phyloP scores from a whole-genome alignment of 2,329 filamentous ascomycete genomes.

The Hansfordia pulvinata region DNA sequence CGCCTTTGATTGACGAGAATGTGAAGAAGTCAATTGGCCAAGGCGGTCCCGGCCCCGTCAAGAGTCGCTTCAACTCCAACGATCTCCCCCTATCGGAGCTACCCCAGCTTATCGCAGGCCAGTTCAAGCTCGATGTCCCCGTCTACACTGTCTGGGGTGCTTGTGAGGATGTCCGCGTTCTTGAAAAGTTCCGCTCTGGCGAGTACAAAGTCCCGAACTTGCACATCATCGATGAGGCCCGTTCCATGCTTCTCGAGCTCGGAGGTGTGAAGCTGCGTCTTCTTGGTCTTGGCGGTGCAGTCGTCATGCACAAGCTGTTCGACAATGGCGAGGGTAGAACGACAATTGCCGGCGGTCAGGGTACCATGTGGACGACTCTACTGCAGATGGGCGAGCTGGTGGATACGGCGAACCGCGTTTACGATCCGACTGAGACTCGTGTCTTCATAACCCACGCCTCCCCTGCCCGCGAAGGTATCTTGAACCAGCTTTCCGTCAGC shows the following conservation, averaged over 20 bases:
- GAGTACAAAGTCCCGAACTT: slow-evolving; percentile 98
- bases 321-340: slow-evolving; percentile 97
- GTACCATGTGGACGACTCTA: slow-evolving; percentile 98
- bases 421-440: slow-evolving; percentile 93
- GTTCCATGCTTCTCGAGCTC: slow-evolving; percentile 86
- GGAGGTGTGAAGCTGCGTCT: slow-evolving; percentile 93
- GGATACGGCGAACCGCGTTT: slow-evolving; percentile 94
- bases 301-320: slow-evolving; percentile 99
- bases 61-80: slow-evolving; percentile 67
- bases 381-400: slow-evolving; percentile 97
- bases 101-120: slow-evolving; percentile 74
- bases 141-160: slow-evolving; percentile 99
- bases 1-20: slow-evolving; percentile 74
- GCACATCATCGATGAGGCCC: slow-evolving; percentile 96
- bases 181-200: slow-evolving; percentile 93
- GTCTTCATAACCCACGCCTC: slow-evolving; percentile 96
- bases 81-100: slow-evolving; percentile 90
- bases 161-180: slow-evolving; percentile 91
- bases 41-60: slow-evolving; percentile 63
- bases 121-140: slow-evolving; percentile 83
- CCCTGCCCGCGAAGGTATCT: slow-evolving; percentile 84
- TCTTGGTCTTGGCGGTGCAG: slow-evolving; percentile 83
- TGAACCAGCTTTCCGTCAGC: slow-evolving; percentile 95
- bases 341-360: slow-evolving; percentile 94
- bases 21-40: slow-evolving; percentile 54